Conservation (phyloP, 2,329 filamentous ascomycete species). For the Colletotrichum noveboracense region DNA sequence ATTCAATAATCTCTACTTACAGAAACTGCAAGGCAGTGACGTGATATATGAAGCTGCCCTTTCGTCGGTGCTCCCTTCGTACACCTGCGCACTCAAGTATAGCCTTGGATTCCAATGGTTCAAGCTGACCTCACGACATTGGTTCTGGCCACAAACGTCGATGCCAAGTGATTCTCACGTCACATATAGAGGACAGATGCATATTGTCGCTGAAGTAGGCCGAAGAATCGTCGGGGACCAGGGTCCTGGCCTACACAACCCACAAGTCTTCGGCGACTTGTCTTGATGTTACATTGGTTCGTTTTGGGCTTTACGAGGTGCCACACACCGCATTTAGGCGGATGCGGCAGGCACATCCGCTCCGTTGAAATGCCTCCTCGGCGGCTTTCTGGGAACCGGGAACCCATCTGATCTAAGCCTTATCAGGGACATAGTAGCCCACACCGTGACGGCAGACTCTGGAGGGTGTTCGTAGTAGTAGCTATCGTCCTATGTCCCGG, state of each 20-base stretch:
- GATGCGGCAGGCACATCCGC: background rate
- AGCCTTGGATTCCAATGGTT: background rate
- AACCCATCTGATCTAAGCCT: background rate
- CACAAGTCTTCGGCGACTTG: background rate
- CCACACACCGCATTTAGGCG: background rate
- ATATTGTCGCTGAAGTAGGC: background rate
- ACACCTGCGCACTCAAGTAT: background rate
- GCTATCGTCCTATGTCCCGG: background rate
- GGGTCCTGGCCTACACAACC: background rate
- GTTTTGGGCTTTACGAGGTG: background rate
- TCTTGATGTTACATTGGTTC: background rate
- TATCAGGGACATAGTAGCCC: background rate
- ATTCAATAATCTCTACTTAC: background rate
- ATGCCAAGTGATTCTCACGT: background rate
- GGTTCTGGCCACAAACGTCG: background rate
- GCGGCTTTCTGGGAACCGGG: background rate
- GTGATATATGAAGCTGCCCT: background rate
- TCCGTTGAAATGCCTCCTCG: background rate
- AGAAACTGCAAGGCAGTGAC: background rate
- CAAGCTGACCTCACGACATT: background rate
- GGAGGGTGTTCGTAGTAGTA: background rate
- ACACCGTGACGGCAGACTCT: background rate
- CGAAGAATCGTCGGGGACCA: background rate
- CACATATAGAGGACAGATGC: background rate
- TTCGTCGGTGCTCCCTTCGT: background rate